Base-by-base conservation (phyloP, 176 grass and related monocot genomes). In the Aegilops tauschii region DNA sequence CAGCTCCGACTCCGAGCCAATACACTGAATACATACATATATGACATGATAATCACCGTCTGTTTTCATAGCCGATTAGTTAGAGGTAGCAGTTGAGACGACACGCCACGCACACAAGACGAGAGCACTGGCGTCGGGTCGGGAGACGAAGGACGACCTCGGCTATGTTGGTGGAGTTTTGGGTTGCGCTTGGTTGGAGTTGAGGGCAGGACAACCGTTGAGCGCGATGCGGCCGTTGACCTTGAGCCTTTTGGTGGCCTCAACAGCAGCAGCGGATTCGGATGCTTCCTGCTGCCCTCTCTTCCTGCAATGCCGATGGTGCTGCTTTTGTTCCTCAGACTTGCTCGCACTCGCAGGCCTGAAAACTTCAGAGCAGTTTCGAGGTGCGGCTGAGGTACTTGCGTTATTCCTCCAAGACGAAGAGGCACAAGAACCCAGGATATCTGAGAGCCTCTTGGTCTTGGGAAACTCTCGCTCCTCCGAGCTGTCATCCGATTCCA, bases 221-320 rank as follows among this genome's bases (percentile, higher is more conserved):
- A 91, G 39, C 11, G 67, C 74, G 18, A 79, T 83, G 18, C 74
- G 79, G 16, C 87, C 90, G 39, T 86, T 84, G 67, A 89, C 83
- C 6, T 52, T 86, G n/a, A 34, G 36, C 74, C 80, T 74, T 39
- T 76, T 84, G 16, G 40, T 1, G 21, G 69, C 49, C 45, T 87
- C 49, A 35, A 68, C 73, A 75, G 52, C 21, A 83, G 36, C 68
- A 59, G 21, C 54, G 54, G 59, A 36, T 47, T 81, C 44, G 21
- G 28, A 29, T 90, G 77, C 6, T 88, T 82, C 82, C n/a, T 9
- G 65, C 21, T 5, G 27, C 45, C 31, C 21, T 42, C 77, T 85
- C 44, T 82, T 77, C 84, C 44, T 77, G 23, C 1, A 5, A 56
- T 59, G 18, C 54, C 50, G 16, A 6, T 54, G 50, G 16, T 54